Evolutionary conservation across 2,329 filamentous ascomycete genomes (phyloP), one percentile per base, ranked within the genome.

Genomic region (Pseudocercospora vitis): DNA sequence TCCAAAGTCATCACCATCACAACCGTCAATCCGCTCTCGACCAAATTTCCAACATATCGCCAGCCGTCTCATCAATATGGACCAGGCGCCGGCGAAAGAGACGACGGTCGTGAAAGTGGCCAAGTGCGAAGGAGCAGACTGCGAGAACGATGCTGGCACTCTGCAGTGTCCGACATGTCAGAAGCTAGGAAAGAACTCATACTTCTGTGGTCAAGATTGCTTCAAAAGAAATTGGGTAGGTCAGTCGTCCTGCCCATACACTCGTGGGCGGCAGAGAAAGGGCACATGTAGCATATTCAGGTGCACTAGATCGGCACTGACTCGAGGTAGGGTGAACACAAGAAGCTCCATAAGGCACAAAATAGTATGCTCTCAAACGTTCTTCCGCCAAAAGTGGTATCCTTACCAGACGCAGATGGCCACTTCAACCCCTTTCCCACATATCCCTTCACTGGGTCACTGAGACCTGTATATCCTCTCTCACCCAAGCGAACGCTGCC

Each of bases 161-260:
- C 77, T 99, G 42, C 91, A 97, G 73, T 99, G 94, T 73, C 94
- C 94, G 50, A 97, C 89, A 46, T 99, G 94, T 71, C 80, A 96
- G 67, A 96, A 96, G 75, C 78, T 91, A 39, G 89, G 87, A 50
- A 86, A 91, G 70, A 89, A 94, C 68, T 95, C 90, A 76, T 96
- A 85, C 75, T 99, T 97, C 77, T 99, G 94, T 78, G 91, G 91
- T 23, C 94, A 99, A 73, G 94, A 97, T 65, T 99, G 94, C 79
- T 99, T 99, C 77, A 97, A 96, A 81, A 87, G 85, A 73, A 99
- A 91, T 78, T 99, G 94, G 94, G 94, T 97, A 84, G 63, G 69
- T 69, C 56, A 65, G 62, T 67, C 56, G 32, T 50, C 18, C 24
- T 26, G 24, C 19, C 42, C 44, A 23, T 42, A 35, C 31, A 16